A percentile compares a stretch with the other conserved stretches of the same genome.
phyloP scores from a whole-genome alignment of 2,329 filamentous ascomycete genomes.

The Dactylonectria estremocensis region DNA sequence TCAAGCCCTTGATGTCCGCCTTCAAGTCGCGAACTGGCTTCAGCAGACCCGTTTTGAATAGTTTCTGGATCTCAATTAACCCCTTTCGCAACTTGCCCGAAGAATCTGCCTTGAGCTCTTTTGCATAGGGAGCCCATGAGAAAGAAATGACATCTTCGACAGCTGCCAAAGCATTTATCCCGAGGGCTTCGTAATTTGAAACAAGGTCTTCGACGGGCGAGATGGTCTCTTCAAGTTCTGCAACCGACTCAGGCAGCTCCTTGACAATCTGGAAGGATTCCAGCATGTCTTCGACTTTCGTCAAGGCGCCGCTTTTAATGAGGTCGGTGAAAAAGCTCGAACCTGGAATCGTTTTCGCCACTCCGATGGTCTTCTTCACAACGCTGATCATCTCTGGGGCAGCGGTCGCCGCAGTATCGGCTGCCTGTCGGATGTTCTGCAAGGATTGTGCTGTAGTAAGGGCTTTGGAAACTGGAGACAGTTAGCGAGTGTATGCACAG shows the following conservation, averaged over 20 bases:
- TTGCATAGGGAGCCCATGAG: conserved; percentile 6
- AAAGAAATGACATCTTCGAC: conserved; percentile 12
- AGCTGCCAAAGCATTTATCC: neutral
- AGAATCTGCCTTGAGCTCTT: conserved; percentile 16
- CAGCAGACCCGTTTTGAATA: neutral
- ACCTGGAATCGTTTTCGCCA: conserved; percentile 3
- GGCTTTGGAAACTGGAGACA: conserved; percentile 1
- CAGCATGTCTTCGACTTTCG: conserved; percentile 11
- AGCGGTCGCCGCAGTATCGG: conserved; percentile 5
- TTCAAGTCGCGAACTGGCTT: neutral
- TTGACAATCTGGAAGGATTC: conserved; percentile 17
- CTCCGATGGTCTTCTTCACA: neutral
- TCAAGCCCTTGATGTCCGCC: conserved; percentile 1
- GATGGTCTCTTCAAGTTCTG: neutral
- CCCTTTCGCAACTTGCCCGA: conserved; percentile 12
- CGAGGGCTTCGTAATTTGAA: conserved; percentile 7
- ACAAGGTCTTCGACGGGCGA: neutral
- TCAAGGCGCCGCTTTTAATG: conserved; percentile 11
- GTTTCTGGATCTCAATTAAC: conserved; percentile 17
- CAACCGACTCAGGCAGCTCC: conserved; percentile 6
- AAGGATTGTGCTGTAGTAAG: conserved; percentile 3
- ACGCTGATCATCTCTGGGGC: conserved; percentile 9
- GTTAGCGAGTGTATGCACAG: neutral
- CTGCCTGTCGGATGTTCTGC: conserved; percentile 6
- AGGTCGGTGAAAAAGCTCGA: conserved; percentile 16